Base-by-base conservation (phyloP, 1,139 yeast species). In the Kodamaea derodonti region DNA sequence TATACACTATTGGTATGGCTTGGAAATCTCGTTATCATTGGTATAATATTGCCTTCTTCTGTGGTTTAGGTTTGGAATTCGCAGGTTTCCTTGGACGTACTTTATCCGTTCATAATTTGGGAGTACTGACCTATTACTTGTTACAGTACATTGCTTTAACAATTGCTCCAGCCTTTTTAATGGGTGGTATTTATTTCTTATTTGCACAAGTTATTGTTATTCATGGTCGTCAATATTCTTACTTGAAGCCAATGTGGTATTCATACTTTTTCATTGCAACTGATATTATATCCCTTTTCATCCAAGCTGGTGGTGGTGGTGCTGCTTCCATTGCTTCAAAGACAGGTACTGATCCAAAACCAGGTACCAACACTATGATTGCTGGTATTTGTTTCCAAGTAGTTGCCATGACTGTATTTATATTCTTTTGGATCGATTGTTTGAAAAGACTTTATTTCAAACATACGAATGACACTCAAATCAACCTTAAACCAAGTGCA, bases 301-400 rank as follows among this genome's bases (percentile, higher is more conserved):
- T 88, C 24, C 97, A 88, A 56, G 96, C 86, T 4, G 78, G 72
- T 17, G 97, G 96, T 24, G 87, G 86, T 36, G 95, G 90, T 40
- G 75, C 80, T 46, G 81, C 88, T 3, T 78, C 94, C 2, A 65
- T 72, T 23, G 75, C 76, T 0, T 61, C 75, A 9, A 52, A 66
- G 14, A 51, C 57, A 3, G 54, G 58, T 16, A 48, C 59, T 17
- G 51, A 57, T 37, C 51, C 78, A 0, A 56, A 52, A 1, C 56
- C 66, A 0, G 97, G 97, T 24, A 74, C 86, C 1, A 68, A 84
- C 56, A 65, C 82, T 36, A 85, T 88, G 84, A 78, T 86, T 43
- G 95, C 78, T 3, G 97, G 97, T 20, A 72, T 90, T 41, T 78
- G 79, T 0, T 66, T 84, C 48, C 97, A 90, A 61, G 88, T 87